Conservation (phyloP, 805 yeast genomes). For the Danielia oregonensis region DNA sequence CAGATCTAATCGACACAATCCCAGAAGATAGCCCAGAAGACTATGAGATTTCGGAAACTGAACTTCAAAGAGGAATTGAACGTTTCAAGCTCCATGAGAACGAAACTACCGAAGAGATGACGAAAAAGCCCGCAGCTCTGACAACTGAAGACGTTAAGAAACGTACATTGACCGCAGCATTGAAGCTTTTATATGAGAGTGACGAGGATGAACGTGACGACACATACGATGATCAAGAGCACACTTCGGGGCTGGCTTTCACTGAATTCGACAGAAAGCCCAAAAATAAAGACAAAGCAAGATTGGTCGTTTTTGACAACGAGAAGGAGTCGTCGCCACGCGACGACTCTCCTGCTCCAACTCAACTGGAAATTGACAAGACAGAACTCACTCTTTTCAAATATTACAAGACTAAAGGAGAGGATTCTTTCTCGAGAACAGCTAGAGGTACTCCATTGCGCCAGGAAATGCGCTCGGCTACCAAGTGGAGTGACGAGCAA, state of each 20-base stretch:
- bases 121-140: slow-evolving; percentile 9
- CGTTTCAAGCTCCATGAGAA: slow-evolving; percentile 21
- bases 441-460: slow-evolving; percentile 52
- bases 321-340: slow-evolving; percentile 11
- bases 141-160: slow-evolving; percentile 45
- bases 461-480: slow-evolving; percentile 44
- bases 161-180: slow-evolving; percentile 55
- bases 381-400: slow-evolving; percentile 57
- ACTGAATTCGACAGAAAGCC: slow-evolving; percentile 6
- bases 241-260: slow-evolving; percentile 27
- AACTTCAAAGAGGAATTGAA: slow-evolving; percentile 11
- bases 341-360: slow-evolving; percentile 12
- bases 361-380: slow-evolving; percentile 27
- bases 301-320: slow-evolving; percentile 27
- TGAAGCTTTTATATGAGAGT: slow-evolving; percentile 60
- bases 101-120: slow-evolving; percentile 15
- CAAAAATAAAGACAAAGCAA: slow-evolving; percentile 11
- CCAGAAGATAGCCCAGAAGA: slow-evolving; percentile 7
- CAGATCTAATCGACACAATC: slow-evolving; percentile 37
- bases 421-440: slow-evolving; percentile 36
- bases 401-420: slow-evolving; percentile 46
- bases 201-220: slow-evolving; percentile 90
- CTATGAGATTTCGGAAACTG: slow-evolving; percentile 1
- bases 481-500: slow-evolving; percentile 83
- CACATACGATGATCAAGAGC: slow-evolving; percentile 57